Evolutionary conservation across 1,284 basidiomycete species (phyloP).

Genomic region (Irpex sp.): DNA sequence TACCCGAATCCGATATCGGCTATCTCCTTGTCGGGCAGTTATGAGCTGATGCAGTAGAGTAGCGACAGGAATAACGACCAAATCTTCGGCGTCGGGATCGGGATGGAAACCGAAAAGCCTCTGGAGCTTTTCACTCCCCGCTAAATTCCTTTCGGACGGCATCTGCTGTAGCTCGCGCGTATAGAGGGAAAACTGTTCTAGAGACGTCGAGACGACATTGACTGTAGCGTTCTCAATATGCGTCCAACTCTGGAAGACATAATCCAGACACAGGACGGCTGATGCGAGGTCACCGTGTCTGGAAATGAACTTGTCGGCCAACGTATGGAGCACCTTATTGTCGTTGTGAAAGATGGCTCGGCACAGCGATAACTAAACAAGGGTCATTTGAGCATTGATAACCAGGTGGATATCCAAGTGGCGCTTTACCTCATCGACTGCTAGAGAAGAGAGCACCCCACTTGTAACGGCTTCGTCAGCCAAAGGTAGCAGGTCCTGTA

Average conservation of each 20-base stretch:
- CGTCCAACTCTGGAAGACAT: constrained; percentile 28
- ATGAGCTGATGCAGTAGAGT: constrained; percentile 26
- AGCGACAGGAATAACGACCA: constrained; percentile 22
- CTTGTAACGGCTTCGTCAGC: not conserved
- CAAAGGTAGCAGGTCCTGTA: not conserved
- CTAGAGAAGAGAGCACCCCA: not conserved
- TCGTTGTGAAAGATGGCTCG: not conserved
- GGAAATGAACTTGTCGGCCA: constrained; percentile 13
- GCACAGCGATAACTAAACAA: constrained; percentile 9
- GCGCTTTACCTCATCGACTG: not conserved
- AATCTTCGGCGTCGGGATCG: constrained; percentile 19
- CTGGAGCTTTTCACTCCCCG: constrained; percentile 20
- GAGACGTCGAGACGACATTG: constrained; percentile 23
- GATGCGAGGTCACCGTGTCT: constrained; percentile 26
- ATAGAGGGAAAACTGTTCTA: constrained; percentile 37
- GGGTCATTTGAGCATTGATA: not conserved
- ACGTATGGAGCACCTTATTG: not conserved
- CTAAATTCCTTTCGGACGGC: constrained; percentile 25
- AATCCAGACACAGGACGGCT: constrained; percentile 41
- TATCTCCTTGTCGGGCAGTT: too few species aligned
- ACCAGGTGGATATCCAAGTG: not conserved
- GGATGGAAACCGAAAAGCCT: constrained; percentile 37
- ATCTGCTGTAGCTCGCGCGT: constrained; percentile 30
- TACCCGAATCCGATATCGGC: not conserved
- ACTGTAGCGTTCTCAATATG: constrained; percentile 18